A percentile compares a stretch with the other conserved stretches of the same genome.
Conservation (phyloP, 1,284 basidiomycete species). For the Moesziomyces antarcticus region DNA sequence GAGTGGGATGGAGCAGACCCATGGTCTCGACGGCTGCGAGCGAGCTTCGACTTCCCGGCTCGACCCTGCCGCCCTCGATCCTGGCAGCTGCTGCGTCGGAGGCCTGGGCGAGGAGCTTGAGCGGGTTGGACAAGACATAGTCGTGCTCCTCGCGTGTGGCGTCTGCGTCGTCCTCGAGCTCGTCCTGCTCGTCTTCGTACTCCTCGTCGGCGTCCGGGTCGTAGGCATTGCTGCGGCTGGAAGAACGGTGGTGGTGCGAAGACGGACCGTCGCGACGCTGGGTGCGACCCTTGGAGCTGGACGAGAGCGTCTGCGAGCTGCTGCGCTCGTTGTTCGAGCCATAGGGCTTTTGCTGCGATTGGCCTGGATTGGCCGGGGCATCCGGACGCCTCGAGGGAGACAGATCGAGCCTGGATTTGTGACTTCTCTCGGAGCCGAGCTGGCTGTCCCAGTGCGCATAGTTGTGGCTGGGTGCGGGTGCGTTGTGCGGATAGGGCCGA, state of each 20-base stretch:
- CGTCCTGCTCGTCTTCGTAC: constrained; percentile 54
- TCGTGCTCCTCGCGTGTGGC: constrained; percentile 48
- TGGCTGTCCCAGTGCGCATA: constrained; percentile 48
- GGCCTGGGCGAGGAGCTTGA: constrained; percentile 56
- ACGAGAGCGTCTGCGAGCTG: constrained; percentile 11
- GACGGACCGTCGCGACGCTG: constrained; percentile 19
- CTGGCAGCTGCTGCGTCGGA: constrained; percentile 52
- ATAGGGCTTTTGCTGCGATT: constrained; percentile 17
- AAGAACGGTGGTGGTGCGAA: constrained; percentile 28
- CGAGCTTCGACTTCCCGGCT: constrained; percentile 31
- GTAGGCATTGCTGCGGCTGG: constrained; percentile 19
- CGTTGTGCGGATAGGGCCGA: constrained; percentile 39
- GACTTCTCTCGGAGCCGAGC: constrained; percentile 32
- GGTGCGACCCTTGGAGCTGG: constrained; percentile 25
- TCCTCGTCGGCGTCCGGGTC: constrained; percentile 52
- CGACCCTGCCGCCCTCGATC: constrained; percentile 42
- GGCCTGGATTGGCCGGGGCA: not conserved
- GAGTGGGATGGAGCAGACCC: constrained; percentile 44
- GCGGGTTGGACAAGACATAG: constrained; percentile 58
- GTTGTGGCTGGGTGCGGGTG: constrained; percentile 37
- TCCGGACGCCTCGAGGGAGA: constrained; percentile 31
- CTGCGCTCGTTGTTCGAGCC: constrained; percentile 10
- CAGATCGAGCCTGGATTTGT: constrained; percentile 28
- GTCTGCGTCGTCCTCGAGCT: constrained; percentile 50
- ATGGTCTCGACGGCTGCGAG: constrained; percentile 52